Conservation (phyloP, 2,329 filamentous ascomycete species). For the Aspergillus pseudoterreus region DNA sequence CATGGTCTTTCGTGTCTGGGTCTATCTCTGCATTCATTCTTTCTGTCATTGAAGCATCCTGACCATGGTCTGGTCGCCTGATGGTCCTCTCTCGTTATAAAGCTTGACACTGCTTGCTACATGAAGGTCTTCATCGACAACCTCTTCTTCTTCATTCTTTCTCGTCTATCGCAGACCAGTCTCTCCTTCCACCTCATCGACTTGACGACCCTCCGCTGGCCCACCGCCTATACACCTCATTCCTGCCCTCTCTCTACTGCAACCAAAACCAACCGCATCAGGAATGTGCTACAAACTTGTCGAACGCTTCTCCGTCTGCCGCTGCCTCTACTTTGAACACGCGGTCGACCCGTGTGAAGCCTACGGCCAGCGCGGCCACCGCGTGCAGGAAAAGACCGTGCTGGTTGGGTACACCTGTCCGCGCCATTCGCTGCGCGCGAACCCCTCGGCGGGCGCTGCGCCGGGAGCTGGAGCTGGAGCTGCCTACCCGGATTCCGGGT, state of each 20-base stretch:
- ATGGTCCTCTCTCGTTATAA: slow-evolving; percentile 3
- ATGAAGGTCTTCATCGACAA: background rate
- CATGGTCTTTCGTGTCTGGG: background rate
- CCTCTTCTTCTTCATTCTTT: slow-evolving; percentile 3
- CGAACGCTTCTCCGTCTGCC: slow-evolving; percentile 81
- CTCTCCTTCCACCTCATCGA: background rate
- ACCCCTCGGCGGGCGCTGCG: background rate
- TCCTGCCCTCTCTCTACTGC: background rate
- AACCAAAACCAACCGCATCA: slow-evolving; percentile 11
- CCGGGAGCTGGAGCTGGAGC: slow-evolving; percentile 1
- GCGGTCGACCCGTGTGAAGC: slow-evolving; percentile 76
- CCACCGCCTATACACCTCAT: background rate
- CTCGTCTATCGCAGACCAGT: slow-evolving; percentile 2
- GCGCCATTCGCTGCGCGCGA: slow-evolving; percentile 41
- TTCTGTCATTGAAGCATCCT: background rate
- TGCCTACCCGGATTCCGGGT: slow-evolving; percentile 22
- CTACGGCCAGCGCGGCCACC: slow-evolving; percentile 70
- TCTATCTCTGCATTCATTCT: background rate
- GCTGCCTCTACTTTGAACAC: slow-evolving; percentile 84
- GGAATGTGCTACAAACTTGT: slow-evolving; percentile 84
- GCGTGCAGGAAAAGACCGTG: slow-evolving; percentile 69
- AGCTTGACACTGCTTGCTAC: background rate
- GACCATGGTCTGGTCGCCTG: slow-evolving; percentile 8
- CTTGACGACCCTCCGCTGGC: background rate
- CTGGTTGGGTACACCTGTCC: slow-evolving; percentile 78